Base-by-base conservation (phyloP, 345 rosid species). In the Acer yangbiense region DNA sequence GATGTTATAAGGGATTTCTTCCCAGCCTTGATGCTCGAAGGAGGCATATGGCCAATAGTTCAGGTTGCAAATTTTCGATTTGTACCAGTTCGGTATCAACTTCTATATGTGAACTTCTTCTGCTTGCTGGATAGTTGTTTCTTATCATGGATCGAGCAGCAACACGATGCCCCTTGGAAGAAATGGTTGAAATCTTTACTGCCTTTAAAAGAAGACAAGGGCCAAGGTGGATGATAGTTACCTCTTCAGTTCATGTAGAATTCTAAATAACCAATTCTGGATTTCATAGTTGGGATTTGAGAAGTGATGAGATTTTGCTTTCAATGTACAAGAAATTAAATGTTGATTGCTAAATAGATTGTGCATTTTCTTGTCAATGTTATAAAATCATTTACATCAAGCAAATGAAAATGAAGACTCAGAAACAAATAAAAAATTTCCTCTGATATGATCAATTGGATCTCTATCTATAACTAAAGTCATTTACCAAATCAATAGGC, bases 121-220 rank as follows among this genome's bases (percentile, higher is more conserved):
- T 93, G 98, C 89, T 83, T 95, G 77, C 72, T 96, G 76, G 98
- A 96, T 89, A 92, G 95, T 55, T 91, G 91, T 44, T 93, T 96
- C 66, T 82, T 93, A 78, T 91, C 98, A 7, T 93, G 96, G 97
- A 64, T 92, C 8, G 98, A 93, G 74, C 99, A 96, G 82, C 99
- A 96, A 77, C 86, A 96, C 46, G 97, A 92, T 76, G 98, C 99
- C 18, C 85, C 97, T 23, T 93, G 97, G 99, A 96, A 96, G 86
- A 84, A 88, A 74, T 90, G 96, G 93, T 90, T 95, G 71, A 79
- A 89, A 29, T 85, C 88, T 65, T 86, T 87, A 52, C 73, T 72
- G 80, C 76, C 89, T 1, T 46, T 86, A 65, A 88, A 92, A 72
- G 95, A 91, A 77, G 83, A 76, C 90, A 83, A 69, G 88, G 87